Evolutionary conservation across 1,139 yeast species (phyloP), one percentile per base, ranked within the genome.

Genomic region (Suhomyces wounanorum): DNA sequence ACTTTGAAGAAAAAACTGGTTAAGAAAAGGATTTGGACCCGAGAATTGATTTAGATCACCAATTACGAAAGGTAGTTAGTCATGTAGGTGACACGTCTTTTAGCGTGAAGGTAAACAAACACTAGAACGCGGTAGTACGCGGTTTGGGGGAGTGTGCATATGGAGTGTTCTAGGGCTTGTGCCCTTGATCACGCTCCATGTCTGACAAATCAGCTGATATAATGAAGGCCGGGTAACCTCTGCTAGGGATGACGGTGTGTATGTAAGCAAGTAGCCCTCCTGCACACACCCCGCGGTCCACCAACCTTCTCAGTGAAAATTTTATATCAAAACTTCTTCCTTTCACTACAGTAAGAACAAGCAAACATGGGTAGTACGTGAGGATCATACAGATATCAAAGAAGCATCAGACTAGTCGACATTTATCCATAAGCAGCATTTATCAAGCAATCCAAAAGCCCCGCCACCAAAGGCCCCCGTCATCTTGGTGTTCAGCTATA

Each of bases 291-390:
- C 21, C 49, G 30, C 18, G 39, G 17, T 35, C 49, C 37, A 43
- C 50, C 52, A 41, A 30, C 48, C 30, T 28, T 31, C 50, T 33
- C 39, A 44, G 52, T 50, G 52, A 50, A 50, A 50, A 50, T 50
- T 50, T 50, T 50, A 50, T 50, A 50, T 47, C 45, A 37, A 42
- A 37, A 43, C 42, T 47, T 46, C 49, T 50, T 50, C 42, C 42
- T 47, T 46, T 44, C 47, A 52, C 55, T 41, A 47, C 58, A 56
- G 57, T 64, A 62, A 63, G 57, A 62, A 67, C 57, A 69, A 74
- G 73, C 72, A 78, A 82, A 72, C 76, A 82, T 83, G 87, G 78
- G 85, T 79, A 83, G 86, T 82, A 82, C 77, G 87, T 82, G 53
- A 47, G 45, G 49, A 51, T 51, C 49, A 48, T 26, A 40, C 33